phyloP scores from a whole-genome alignment of 2,329 filamentous ascomycete species.

The Metarhizium robertsii region DNA sequence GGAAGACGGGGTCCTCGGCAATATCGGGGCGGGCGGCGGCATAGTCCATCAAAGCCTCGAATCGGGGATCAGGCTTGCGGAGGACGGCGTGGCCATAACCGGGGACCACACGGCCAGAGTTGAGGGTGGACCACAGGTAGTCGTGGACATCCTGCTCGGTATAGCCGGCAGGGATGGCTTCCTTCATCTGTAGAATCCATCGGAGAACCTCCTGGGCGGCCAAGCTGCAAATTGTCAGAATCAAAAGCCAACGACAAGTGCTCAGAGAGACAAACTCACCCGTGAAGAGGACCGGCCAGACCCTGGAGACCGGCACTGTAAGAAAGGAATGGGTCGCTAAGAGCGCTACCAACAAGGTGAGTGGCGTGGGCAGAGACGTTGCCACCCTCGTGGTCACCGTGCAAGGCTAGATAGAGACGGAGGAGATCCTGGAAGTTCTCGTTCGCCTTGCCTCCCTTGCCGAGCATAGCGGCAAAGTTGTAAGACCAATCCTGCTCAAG shows the following conservation, averaged over 20 bases:
- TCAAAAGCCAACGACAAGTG: neutral
- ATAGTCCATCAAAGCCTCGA: slow-evolving; percentile 95
- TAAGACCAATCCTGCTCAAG: slow-evolving; percentile 90
- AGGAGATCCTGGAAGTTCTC: slow-evolving; percentile 94
- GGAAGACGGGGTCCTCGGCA: slow-evolving; percentile 78
- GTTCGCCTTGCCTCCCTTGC: slow-evolving; percentile 78
- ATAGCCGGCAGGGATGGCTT: slow-evolving; percentile 69
- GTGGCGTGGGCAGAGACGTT: slow-evolving; percentile 96
- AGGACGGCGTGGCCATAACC: slow-evolving; percentile 95
- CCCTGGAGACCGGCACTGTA: slow-evolving; percentile 95
- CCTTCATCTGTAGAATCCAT: slow-evolving; percentile 95
- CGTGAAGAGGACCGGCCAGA: slow-evolving; percentile 68
- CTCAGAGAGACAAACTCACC: slow-evolving; percentile 31
- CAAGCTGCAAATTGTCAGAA: slow-evolving; percentile 39
- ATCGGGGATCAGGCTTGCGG: slow-evolving; percentile 92
- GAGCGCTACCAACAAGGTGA: slow-evolving; percentile 86
- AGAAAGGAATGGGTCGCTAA: slow-evolving; percentile 90
- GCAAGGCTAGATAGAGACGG: slow-evolving; percentile 86
- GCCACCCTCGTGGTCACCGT: slow-evolving; percentile 96
- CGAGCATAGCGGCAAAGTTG: slow-evolving; percentile 95
- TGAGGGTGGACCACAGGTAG: slow-evolving; percentile 89
- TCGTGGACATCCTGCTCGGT: slow-evolving; percentile 72
- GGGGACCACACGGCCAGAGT: slow-evolving; percentile 87
- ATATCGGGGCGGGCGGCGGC: slow-evolving; percentile 79
- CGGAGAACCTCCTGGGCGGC: slow-evolving; percentile 95